Evolutionary conservation across 2,329 filamentous ascomycete species (phyloP).

Genomic region (Xenosphaeropsis pyriputrescens): DNA sequence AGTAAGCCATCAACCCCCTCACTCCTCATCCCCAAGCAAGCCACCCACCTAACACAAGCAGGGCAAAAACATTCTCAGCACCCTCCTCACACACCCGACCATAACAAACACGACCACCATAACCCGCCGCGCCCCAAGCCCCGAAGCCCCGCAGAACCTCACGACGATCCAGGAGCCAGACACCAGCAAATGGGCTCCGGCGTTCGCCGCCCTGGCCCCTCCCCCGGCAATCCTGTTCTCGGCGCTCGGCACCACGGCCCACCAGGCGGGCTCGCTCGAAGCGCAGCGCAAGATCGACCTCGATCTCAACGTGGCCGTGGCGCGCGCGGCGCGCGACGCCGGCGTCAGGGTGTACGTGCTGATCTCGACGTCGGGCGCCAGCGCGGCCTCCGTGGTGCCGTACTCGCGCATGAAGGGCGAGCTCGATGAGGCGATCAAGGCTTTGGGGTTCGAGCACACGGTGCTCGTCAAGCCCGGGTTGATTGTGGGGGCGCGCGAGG

Average conservation of each 20-base stretch:
- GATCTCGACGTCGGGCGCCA: constrained; percentile 25
- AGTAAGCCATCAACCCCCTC: constrained; percentile 13
- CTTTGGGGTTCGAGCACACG: constrained; percentile 60
- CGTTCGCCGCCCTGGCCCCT: constrained; percentile 39
- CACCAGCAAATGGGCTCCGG: constrained; percentile 49
- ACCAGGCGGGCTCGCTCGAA: constrained; percentile 57
- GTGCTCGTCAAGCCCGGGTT: constrained; percentile 62
- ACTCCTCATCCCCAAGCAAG: background rate
- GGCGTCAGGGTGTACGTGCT: constrained; percentile 56
- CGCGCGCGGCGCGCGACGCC: constrained; percentile 55
- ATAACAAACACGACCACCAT: constrained; percentile 40
- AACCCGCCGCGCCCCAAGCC: constrained; percentile 47
- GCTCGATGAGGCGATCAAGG: constrained; percentile 64
- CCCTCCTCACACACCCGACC: constrained; percentile 38
- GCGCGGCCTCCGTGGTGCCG: constrained; percentile 32
- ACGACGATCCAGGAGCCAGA: constrained; percentile 53
- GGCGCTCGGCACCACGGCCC: constrained; percentile 66
- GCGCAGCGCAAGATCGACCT: constrained; percentile 81
- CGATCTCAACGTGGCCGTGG: constrained; percentile 70
- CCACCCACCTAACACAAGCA: constrained; percentile 2
- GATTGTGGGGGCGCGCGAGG: constrained; percentile 57
- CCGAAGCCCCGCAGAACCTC: constrained; percentile 36
- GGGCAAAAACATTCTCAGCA: constrained; percentile 60
- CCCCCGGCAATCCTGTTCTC: constrained; percentile 56
- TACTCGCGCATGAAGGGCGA: constrained; percentile 71